These are phyloP conservation scores for Ajuga chamaepitys DNA, from an alignment of 257 asterid genomes.

Conservation along the genomic window DNA sequence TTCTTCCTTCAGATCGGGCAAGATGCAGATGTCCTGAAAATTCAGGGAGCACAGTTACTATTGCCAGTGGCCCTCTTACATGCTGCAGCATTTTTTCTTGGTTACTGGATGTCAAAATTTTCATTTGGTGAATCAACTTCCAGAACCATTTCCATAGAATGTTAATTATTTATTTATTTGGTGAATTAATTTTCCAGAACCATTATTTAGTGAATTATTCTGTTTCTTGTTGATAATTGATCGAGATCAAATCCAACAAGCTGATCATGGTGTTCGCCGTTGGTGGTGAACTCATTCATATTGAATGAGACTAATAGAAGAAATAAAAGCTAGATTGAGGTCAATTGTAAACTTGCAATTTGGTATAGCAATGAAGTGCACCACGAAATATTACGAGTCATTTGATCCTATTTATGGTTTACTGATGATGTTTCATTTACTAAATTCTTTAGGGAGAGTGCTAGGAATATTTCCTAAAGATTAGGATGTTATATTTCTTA, in stretches of 20 bases:
- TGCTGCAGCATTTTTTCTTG: conserved; percentile 79
- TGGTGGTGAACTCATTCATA: no score
- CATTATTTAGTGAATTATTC: no score
- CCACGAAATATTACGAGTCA: not conserved
- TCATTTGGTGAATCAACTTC: conserved; percentile 98
- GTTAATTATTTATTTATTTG: no score
- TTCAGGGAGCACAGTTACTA: conserved; percentile 79
- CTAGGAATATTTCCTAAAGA: not conserved
- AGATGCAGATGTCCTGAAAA: conserved; percentile 83
- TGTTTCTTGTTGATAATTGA: not conserved
- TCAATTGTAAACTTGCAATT: not conserved
- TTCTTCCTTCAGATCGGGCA: conserved; percentile 67
- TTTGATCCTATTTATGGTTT: no score
- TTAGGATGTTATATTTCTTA: not conserved
- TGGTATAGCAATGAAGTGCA: not conserved
- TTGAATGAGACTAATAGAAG: no score
- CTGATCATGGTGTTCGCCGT: no score
- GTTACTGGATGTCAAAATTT: conserved; percentile 73
- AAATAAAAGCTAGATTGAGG: not conserved
- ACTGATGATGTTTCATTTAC: not conserved
- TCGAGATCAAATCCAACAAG: no score
- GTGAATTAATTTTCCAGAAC: no score
- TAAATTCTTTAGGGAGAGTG: no score
- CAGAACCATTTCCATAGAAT: conserved; percentile 90
- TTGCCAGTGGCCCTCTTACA: conserved; percentile 82